Evolutionary conservation across 2,329 filamentous ascomycete species (phyloP), one percentile per base, ranked within the genome.

Genomic region (Nigrospora osmanthi): DNA sequence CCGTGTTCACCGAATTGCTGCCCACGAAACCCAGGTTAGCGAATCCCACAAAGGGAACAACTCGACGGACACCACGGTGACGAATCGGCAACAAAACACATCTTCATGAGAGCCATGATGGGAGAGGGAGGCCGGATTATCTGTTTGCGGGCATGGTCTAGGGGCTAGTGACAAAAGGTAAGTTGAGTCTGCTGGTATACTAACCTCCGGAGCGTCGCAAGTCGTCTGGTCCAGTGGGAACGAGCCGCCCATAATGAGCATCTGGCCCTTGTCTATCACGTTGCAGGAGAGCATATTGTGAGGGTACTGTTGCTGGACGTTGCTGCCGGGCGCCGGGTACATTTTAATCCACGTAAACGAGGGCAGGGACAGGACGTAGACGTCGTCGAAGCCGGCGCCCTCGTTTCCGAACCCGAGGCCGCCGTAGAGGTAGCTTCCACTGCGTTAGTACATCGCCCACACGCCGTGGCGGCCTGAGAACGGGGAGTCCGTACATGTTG

Each of bases 311-410:
- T 69, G 64, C 1, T 66, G 4, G 11, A 14, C 67, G 13, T 58
- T 56, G 45, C 68, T 62, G 40, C 55, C 54, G 44, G 67, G 59
- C 38, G 60, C 60, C 12, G 71, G 72, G 45, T 70, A 76, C 52
- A 72, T 67, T 49, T 75, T 76, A 49, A 81, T 75, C 80, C 80
- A 85, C 4, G 68, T 75, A 58, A 84, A 85, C 2, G 76, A 75
- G 1, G 80, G 81, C 14, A 85, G 65, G 9, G 73, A 72, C 16
- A 84, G 67, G 44, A 83, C 75, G 53, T 81, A 84, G 44, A 77
- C 69, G 60, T 84, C 80, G 53, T 82, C 76, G 54, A 70, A 83
- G 17, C 76, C 79, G 13, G 68, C 63, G 34, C 72, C 61, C 3
- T 60, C 56, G 2, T 67, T 64, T 43, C 13, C 16, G n/a, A 77